phyloP scores from a whole-genome alignment of 768 basidiomycete genomes.

The Clavulina sp. region DNA sequence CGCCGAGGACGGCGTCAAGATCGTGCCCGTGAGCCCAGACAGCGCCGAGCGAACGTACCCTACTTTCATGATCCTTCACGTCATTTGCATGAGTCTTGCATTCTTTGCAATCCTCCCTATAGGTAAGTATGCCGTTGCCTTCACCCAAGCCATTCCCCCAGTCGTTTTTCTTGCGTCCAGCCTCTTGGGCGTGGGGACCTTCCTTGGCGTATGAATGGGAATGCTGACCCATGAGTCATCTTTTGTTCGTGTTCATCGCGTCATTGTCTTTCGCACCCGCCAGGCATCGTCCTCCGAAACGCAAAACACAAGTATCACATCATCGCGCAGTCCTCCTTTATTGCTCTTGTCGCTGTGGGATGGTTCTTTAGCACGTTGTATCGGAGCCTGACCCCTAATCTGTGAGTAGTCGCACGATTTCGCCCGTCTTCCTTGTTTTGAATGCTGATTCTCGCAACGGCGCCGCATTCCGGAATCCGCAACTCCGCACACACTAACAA shows the following conservation, averaged over 20 bases:
- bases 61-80: slow-evolving; percentile 55
- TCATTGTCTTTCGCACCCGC: slow-evolving; percentile 1
- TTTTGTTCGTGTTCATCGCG: slow-evolving; percentile 1
- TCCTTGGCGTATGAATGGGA: background rate
- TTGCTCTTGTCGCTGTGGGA: slow-evolving; percentile 41
- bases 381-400: slow-evolving; percentile 60
- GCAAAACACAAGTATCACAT: slow-evolving; percentile 51
- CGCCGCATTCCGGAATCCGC: no score
- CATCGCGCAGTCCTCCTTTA: slow-evolving; percentile 43
- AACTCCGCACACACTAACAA: no score
- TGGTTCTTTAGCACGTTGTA: slow-evolving; percentile 54
- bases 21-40: no score
- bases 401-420: slow-evolving; percentile 28
- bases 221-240: background rate
- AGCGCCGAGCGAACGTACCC: slow-evolving; percentile 10
- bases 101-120: slow-evolving; percentile 73
- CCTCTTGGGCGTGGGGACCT: background rate
- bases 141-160: no score
- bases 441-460: no score
- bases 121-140: slow-evolving; percentile 29
- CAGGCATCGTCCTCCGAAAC: slow-evolving; percentile 68
- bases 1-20: slow-evolving; percentile 2
- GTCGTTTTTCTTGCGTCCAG: background rate
- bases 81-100: slow-evolving; percentile 53
- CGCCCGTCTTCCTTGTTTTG: slow-evolving; percentile 1